phyloP scores from a whole-genome alignment of 192 early-diverging fungal genomes.

The Lunasporangiospora selenospora region DNA sequence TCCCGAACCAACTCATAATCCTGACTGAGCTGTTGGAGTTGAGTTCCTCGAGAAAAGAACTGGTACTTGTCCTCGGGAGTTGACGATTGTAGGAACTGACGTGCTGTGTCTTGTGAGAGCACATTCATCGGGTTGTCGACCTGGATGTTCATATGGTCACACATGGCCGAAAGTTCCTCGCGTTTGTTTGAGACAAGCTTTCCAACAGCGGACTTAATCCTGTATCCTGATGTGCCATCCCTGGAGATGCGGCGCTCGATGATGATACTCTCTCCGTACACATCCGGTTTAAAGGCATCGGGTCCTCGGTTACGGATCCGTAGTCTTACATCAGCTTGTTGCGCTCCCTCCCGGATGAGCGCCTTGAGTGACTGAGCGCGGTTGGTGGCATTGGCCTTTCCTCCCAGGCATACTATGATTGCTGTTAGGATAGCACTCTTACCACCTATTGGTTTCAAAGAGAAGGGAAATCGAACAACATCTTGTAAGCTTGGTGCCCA shows the following conservation, averaged over 20 bases:
- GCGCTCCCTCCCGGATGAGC: constrained; percentile 85
- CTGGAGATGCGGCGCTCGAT: constrained; percentile 80
- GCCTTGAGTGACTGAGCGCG: constrained; percentile 77
- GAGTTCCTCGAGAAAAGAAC: constrained; percentile 91
- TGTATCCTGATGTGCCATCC: constrained; percentile 75
- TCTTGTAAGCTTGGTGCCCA: no score
- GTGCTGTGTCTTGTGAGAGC: constrained; percentile 92
- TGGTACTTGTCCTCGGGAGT: constrained; percentile 90
- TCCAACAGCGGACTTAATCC: constrained; percentile 73
- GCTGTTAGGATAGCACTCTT: constrained; percentile 96
- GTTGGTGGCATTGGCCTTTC: constrained; percentile 87
- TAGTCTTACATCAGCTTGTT: constrained; percentile 71
- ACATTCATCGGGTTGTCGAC: constrained; percentile 95
- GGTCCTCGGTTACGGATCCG: constrained; percentile 82
- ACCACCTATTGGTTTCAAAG: constrained; percentile 63
- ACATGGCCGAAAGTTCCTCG: constrained; percentile 84
- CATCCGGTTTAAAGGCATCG: constrained; percentile 82
- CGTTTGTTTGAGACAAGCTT: constrained; percentile 76
- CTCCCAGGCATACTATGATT: constrained; percentile 91
- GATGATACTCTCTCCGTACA: constrained; percentile 82
- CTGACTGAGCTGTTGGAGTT: constrained; percentile 74
- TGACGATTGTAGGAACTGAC: constrained; percentile 85
- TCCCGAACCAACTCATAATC: constrained; percentile 75
- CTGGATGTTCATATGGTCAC: constrained; percentile 89
- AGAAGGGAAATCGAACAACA: not conserved